Evolutionary conservation across 345 rosid genomes (phyloP), one percentile per base, ranked within the genome.

Genomic region (Boechera retrofracta): DNA sequence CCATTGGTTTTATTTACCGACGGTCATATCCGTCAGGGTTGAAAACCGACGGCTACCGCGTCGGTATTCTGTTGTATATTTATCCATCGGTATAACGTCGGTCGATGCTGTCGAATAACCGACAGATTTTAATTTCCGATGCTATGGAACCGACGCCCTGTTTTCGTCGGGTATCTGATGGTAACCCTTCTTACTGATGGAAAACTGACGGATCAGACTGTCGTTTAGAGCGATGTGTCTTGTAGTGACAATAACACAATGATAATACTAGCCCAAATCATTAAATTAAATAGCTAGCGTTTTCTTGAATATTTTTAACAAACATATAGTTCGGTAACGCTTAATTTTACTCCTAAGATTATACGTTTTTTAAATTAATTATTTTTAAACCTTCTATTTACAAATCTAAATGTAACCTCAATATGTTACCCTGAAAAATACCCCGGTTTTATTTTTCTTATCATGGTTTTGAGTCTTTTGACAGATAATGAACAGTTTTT

Each of bases 401-500:
- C 28, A 51, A 18, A 18, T 28, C 11, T 3, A 7, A 51, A 18
- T 51, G 11, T 51, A 51, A 49, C 26, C 10, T 6, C 10, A 49
- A 49, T 16, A 49, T 49, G 54, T 16, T 7, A 51, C 33, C 26
- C 45, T 35, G 38, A 35, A 36, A 18, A 59, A 4, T 13, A 44
- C 1, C 3, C 21, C 4, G 35, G 3, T 42, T 13, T 28, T 7
- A 45, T 64, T 26, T 8, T 45, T 64, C 4, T n/a, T 47, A 38
- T 8, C 62, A 68, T 53, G 51, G 38, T 38, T 38, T 68, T 1
- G 38, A 35, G 7, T 35, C 7, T 35, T 35, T 35, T 53, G 54
- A 74, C 59, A 56, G 66, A 33, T 35, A 56, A 72, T 49, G 31
- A 51, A 8, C 28, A 28, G 53, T 51, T 75, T 67, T 68, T 38